Percentiles rank a stretch among this genome's conserved stretches.
Conservation (phyloP, 352 stramenopile genomes). For the Globisporangium polare region DNA sequence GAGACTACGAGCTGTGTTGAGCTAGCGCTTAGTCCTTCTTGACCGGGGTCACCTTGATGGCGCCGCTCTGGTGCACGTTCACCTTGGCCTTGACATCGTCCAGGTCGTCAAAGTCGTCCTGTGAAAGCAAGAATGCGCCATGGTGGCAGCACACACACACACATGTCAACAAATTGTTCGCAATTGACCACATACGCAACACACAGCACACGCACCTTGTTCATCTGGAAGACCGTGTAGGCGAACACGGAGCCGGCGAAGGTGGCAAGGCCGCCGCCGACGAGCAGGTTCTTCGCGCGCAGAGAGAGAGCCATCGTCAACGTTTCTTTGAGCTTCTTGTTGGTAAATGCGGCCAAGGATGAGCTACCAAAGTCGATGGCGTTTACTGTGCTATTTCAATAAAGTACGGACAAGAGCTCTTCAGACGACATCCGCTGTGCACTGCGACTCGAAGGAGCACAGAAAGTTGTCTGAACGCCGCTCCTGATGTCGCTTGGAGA, state of each 20-base stretch:
- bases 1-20: not conserved
- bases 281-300: constrained; percentile 72
- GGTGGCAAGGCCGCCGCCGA: constrained; percentile 55
- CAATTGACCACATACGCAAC: not conserved
- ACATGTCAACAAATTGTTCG: not conserved
- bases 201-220: constrained; percentile 37
- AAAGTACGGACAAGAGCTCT: constrained; percentile 9
- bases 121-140: constrained; percentile 2
- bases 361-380: not conserved
- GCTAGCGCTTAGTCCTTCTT: constrained; percentile 45
- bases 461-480: not conserved
- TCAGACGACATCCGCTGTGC: not conserved
- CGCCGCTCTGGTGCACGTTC: constrained; percentile 72
- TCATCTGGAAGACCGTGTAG: constrained; percentile 83
- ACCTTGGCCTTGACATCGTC: constrained; percentile 66
- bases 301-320: constrained; percentile 56
- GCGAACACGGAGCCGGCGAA: constrained; percentile 66
- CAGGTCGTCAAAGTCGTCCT: constrained; percentile 83
- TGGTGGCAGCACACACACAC: not conserved
- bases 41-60: constrained; percentile 53
- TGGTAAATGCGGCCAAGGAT: not conserved
- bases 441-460: not conserved
- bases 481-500: not conserved
- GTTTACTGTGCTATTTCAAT: constrained; percentile 1
- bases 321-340: constrained; percentile 15